Evolutionary conservation across 192 early-diverging fungal genomes (phyloP).

Genomic region (Coemansia sp.): DNA sequence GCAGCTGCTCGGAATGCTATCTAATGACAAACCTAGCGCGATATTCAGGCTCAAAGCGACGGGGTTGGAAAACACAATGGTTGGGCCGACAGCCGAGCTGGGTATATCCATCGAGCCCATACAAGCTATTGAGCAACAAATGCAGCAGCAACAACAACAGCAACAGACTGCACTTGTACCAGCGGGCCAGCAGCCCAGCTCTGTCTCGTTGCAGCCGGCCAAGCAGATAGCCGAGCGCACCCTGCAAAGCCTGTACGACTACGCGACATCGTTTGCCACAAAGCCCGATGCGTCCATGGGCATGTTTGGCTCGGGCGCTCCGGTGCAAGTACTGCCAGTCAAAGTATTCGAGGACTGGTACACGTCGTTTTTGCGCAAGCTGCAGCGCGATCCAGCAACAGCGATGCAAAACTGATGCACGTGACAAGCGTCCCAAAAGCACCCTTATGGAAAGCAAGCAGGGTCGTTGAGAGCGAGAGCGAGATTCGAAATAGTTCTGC

Average conservation of each 20-base stretch:
- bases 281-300: constrained; percentile 56
- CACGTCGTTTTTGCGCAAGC: constrained; percentile 68
- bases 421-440: constrained; percentile 28
- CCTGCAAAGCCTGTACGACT: constrained; percentile 71
- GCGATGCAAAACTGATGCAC: constrained; percentile 20
- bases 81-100: constrained; percentile 61
- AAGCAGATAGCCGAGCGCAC: constrained; percentile 60
- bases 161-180: constrained; percentile 30
- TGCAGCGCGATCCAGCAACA: constrained; percentile 64
- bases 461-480: neutral
- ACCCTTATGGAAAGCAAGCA: neutral
- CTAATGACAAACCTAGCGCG: constrained; percentile 83
- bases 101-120: constrained; percentile 95
- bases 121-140: constrained; percentile 62
- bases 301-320: constrained; percentile 41
- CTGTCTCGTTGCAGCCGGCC: constrained; percentile 46
- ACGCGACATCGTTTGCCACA: constrained; percentile 68
- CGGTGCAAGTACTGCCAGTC: constrained; percentile 59
- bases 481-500: too few relatives aligned
- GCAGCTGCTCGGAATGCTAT: constrained; percentile 74
- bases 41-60: constrained; percentile 66
- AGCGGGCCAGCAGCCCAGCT: constrained; percentile 4
- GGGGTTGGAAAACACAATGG: constrained; percentile 2
- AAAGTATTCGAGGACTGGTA: constrained; percentile 83
- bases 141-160: constrained; percentile 39